Evolutionary conservation across 805 yeast genomes (phyloP).

Genomic region (Clavispora fructus): DNA sequence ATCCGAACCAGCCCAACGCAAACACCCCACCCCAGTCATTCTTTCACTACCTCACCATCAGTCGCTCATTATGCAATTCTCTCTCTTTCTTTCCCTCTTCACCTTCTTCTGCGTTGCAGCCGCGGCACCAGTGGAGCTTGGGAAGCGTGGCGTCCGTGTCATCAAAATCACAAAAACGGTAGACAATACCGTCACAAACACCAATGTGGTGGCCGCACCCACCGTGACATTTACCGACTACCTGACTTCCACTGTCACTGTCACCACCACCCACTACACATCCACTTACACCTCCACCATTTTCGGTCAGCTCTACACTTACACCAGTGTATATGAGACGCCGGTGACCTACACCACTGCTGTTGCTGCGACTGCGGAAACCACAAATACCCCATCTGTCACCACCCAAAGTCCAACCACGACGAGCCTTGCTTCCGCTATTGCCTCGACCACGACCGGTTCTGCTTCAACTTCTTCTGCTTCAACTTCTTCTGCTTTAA

Average conservation of each 20-base stretch:
- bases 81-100: constrained; percentile 8
- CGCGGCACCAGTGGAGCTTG: constrained; percentile 9
- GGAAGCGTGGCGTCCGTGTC: constrained; percentile 17
- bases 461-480: constrained; percentile 1
- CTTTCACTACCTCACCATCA: constrained; percentile 10
- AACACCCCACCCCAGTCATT: constrained; percentile 7
- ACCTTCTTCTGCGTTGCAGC: constrained; percentile 2
- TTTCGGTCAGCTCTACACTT: constrained; percentile 34
- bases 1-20: background rate
- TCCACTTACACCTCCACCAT: constrained; percentile 40
- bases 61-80: constrained; percentile 10
- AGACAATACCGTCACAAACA: constrained; percentile 29
- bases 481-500: constrained; percentile 1
- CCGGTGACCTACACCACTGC: constrained; percentile 17
- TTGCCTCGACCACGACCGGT: constrained; percentile 3
- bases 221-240: constrained; percentile 25
- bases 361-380: constrained; percentile 2
- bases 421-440: constrained; percentile 1
- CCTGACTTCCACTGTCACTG: constrained; percentile 25
- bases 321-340: constrained; percentile 30
- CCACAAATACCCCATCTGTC: constrained; percentile 10
- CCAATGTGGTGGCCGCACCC: constrained; percentile 27
- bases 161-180: constrained; percentile 33
- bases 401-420: constrained; percentile 5
- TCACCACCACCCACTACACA: constrained; percentile 37